Evolutionary conservation across 2,329 filamentous ascomycete genomes (phyloP), one percentile per base, ranked within the genome.

Genomic region (Parastagonospora nodorum): DNA sequence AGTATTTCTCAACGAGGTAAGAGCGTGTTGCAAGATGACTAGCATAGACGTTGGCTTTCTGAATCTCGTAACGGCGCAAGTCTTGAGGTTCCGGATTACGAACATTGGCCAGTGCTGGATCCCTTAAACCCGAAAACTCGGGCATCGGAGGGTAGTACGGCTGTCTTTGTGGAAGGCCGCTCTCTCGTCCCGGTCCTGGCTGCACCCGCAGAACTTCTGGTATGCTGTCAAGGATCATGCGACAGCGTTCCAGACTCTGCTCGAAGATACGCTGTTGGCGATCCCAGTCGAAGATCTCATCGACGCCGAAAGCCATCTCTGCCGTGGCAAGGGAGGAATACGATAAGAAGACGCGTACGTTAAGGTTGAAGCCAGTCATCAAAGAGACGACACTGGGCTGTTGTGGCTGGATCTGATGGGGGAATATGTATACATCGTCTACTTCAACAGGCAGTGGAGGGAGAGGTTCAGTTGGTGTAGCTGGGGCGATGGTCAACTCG

Each of bases 1-100:
- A 90, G 74, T 93, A 96, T 57, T 92, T 88, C 70, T 96, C 90
- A 0, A 95, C 90, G 49, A 93, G 85, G 69, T 91, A 92, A 0
- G 89, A 93, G 19, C 92, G 83, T 0, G 90, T 95, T 2, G 87
- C 86, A 8, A 96, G 78, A 64, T 92, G 88, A 5, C 88, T 93
- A 2, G 87, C 85, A 67, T 93, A 91, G 33, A 96, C 89, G 70
- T 96, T 96, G 6, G 90, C 89, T 69, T 95, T 96, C 70, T 96
- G 91, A 28, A 96, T 94, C 74, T 96, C 92, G 59, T 87, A 91
- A 32, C 75, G 72, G 5, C 77, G 73, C 33, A 75, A 66, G 51
- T 77, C 75, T 1, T 68, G 64, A 10, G 63, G 55, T 33, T 74
- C 69, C 2, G 58, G 14, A 9, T 48, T 56, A 33, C 60, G 63